Base-by-base conservation (phyloP, 192 early-diverging fungal genomes). In the Neocallimastix lanati region DNA sequence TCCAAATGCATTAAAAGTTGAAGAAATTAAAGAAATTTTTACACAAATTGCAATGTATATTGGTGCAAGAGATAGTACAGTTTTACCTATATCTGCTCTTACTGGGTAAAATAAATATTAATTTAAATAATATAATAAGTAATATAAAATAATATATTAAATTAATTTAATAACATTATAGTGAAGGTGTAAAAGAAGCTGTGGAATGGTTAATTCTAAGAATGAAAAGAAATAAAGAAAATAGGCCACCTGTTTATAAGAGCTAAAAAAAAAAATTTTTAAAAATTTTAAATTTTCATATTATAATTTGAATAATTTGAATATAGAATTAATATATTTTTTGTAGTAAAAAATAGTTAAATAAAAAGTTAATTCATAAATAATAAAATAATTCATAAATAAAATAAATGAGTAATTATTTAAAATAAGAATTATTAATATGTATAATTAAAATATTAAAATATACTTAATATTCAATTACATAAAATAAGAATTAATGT, bases 141-240 rank as follows among this genome's bases (percentile, higher is more conserved):
- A n/a, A n/a, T n/a, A n/a, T n/a, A n/a, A n/a, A n/a, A n/a, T n/a
- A n/a, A n/a, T n/a, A n/a, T n/a, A n/a, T n/a, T n/a, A n/a, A n/a
- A 29, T 14, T 30, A 67, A 13, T 50, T 33, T 15, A 27, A 50
- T 27, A 78, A 36, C 37, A 79, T 16, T 80, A 18, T 83, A 95
- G 90, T n/a, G 85, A 88, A 82, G 96, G 97, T 14, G 92, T 97
- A 28, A 83, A 87, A 36, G 90, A 94, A 15, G 95, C 95, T 1
- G 87, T 99, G 18, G 95, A 99, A 81, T 99, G 97, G 97, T 86
- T 99, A 76, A 89, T 91, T 77, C 78, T 89, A 79, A 88, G 94
- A 29, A 85, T 97, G 80, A 91, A 95, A 77, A 88, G 94, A 29
- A 98, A 98, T 85, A 91, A 91, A 79, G 82, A 84, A 50, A 91